phyloP scores from a whole-genome alignment of 768 basidiomycete genomes.

The Lentinus tigrinus region DNA sequence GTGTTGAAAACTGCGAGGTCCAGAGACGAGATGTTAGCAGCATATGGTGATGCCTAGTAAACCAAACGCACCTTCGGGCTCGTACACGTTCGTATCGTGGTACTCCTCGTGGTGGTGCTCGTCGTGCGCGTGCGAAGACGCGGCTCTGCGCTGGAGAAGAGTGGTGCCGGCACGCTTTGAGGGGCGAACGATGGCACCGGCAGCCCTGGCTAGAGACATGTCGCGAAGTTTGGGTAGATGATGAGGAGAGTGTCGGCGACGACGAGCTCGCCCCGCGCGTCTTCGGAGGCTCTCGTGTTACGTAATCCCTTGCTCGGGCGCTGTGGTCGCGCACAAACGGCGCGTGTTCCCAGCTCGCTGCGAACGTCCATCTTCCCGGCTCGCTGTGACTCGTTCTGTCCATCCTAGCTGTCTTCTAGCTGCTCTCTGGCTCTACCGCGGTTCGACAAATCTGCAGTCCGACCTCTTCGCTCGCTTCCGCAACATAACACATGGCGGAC shows the following conservation, averaged over 20 bases:
- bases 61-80: constrained; percentile 55
- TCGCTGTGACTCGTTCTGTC: neutral
- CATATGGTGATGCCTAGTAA: neutral
- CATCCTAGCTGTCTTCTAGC: constrained; percentile 5
- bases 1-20: constrained; percentile 53
- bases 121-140: constrained; percentile 37
- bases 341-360: constrained; percentile 1
- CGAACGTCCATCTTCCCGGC: neutral
- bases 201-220: constrained; percentile 47
- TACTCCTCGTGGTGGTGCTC: constrained; percentile 42
- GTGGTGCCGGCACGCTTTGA: constrained; percentile 27
- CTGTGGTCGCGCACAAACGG: neutral
- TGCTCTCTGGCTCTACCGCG: neutral
- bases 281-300: constrained; percentile 3
- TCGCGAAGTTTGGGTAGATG: constrained; percentile 3
- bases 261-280: constrained; percentile 1
- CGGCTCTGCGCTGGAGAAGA: constrained; percentile 40
- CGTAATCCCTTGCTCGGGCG: neutral
- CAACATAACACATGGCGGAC: neutral
- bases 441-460: neutral
- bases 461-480: neutral
- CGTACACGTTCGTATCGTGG: constrained; percentile 43
- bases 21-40: neutral
- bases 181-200: constrained; percentile 32
- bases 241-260: neutral